A percentile compares a stretch with the other conserved stretches of the same genome.
phyloP scores from a whole-genome alignment of 2,329 filamentous ascomycete genomes.

The Colletotrichum higginsianum region DNA sequence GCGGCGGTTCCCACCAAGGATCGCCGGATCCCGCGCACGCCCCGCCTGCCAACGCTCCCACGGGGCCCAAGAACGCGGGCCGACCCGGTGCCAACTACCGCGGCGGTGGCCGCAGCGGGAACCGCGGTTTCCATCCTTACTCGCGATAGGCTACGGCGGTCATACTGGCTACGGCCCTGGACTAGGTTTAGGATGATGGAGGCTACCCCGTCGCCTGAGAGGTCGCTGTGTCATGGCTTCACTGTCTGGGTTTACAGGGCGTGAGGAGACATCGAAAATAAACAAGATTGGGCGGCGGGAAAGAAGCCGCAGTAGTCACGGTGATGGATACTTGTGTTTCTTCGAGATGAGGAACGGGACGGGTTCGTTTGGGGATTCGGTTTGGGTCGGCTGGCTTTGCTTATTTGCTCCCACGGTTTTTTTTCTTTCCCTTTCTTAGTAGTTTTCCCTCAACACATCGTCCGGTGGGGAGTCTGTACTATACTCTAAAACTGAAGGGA shows the following conservation, averaged over 20 bases:
- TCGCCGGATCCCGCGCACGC: slow-evolving; percentile 62
- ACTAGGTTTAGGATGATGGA: background rate
- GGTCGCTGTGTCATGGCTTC: background rate
- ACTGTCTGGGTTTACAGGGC: background rate
- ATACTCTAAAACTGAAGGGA: slow-evolving; percentile 5
- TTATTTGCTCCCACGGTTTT: slow-evolving; percentile 3
- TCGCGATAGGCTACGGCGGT: slow-evolving; percentile 44
- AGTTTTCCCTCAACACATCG: background rate
- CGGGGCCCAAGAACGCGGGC: slow-evolving; percentile 95
- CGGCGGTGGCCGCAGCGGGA: slow-evolving; percentile 84
- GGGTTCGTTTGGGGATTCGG: slow-evolving; percentile 2
- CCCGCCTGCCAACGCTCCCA: slow-evolving; percentile 78
- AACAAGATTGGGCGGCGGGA: slow-evolving; percentile 3
- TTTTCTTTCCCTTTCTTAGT: background rate
- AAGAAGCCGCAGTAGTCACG: slow-evolving; percentile 3
- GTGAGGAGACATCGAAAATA: background rate
- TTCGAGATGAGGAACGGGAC: background rate
- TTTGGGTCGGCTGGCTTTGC: slow-evolving; percentile 17
- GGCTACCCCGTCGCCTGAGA: background rate
- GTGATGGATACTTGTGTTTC: background rate
- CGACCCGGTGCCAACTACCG: slow-evolving; percentile 94
- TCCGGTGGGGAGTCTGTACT: slow-evolving; percentile 11
- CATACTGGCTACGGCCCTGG: background rate
- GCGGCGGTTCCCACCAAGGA: slow-evolving; percentile 59
- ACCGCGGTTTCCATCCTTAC: slow-evolving; percentile 87